phyloP scores from a whole-genome alignment of 768 basidiomycete species.

The Dictyophora rubrovolvata region DNA sequence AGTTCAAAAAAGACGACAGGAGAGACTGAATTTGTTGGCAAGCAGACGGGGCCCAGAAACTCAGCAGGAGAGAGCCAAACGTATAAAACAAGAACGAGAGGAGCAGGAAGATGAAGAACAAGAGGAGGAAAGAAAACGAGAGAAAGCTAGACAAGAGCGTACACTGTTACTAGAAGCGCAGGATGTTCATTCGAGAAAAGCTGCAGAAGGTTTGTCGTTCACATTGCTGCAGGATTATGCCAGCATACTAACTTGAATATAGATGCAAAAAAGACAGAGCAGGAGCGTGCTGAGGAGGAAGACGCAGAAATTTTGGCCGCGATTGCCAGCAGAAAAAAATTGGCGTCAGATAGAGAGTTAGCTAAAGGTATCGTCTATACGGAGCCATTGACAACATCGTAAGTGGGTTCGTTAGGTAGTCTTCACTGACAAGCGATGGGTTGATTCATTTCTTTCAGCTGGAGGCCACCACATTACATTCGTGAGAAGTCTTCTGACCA shows the following conservation, averaged over 20 bases:
- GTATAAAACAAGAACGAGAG: constrained; percentile 46
- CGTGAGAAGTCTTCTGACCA: constrained; percentile 60
- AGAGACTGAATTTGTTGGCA: constrained; percentile 67
- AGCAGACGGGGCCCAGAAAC: constrained; percentile 43
- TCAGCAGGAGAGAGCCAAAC: constrained; percentile 39
- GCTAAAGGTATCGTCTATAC: constrained; percentile 90
- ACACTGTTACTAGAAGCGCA: constrained; percentile 89
- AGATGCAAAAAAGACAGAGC: constrained; percentile 83
- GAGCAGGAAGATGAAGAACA: constrained; percentile 62
- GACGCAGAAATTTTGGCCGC: constrained; percentile 90
- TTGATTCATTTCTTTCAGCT: constrained; percentile 37
- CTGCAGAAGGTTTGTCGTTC: constrained; percentile 54
- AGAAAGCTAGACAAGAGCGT: constrained; percentile 72
- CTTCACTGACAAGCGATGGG: background rate
- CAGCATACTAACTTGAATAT: constrained; percentile 12
- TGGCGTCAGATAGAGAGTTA: constrained; percentile 87
- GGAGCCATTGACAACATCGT: constrained; percentile 78
- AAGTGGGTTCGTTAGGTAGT: constrained; percentile 18
- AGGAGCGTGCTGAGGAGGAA: constrained; percentile 77
- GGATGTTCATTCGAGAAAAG: constrained; percentile 81
- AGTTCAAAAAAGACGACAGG: constrained; percentile 73
- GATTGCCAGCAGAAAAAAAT: constrained; percentile 80
- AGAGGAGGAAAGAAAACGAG: constrained; percentile 67
- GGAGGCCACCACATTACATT: constrained; percentile 81
- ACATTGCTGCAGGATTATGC: background rate